These are phyloP conservation scores for Corchorus capsularis DNA, from an alignment of 345 rosid genomes.

Conservation along the genomic window DNA sequence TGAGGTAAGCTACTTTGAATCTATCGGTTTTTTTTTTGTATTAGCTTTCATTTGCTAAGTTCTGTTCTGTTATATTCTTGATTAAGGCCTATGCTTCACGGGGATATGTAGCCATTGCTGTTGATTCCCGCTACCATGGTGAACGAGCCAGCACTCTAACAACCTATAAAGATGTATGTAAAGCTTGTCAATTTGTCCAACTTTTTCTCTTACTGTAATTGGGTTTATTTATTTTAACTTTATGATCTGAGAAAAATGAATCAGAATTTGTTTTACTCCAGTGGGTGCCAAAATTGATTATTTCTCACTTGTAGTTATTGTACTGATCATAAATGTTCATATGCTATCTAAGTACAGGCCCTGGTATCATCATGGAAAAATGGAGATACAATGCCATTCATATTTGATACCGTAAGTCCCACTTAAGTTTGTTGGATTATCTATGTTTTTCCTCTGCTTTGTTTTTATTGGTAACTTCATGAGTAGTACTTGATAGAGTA, in stretches of 20 bases:
- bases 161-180: constrained; percentile 63
- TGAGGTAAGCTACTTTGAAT: constrained; percentile 45
- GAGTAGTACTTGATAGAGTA: neutral
- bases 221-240: constrained; percentile 6
- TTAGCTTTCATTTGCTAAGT: neutral
- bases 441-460: neutral
- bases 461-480: neutral
- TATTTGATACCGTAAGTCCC: constrained; percentile 70
- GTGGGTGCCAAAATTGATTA: neutral
- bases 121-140: constrained; percentile 95
- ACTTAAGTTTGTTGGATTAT: neutral
- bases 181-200: neutral
- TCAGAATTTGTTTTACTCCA: neutral
- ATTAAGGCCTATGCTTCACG: constrained; percentile 85
- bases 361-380: constrained; percentile 82
- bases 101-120: constrained; percentile 73
- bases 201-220: neutral
- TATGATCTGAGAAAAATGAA: neutral
- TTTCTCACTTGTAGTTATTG: no score
- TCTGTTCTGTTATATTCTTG: constrained; percentile 12
- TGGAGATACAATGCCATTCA: constrained; percentile 89
- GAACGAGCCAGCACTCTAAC: constrained; percentile 70
- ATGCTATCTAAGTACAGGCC: constrained; percentile 55
- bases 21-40: neutral
- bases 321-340: no score